These are phyloP conservation scores for Pogostemon cablin DNA, from an alignment of 257 asterid genomes.

Conservation along the genomic window DNA sequence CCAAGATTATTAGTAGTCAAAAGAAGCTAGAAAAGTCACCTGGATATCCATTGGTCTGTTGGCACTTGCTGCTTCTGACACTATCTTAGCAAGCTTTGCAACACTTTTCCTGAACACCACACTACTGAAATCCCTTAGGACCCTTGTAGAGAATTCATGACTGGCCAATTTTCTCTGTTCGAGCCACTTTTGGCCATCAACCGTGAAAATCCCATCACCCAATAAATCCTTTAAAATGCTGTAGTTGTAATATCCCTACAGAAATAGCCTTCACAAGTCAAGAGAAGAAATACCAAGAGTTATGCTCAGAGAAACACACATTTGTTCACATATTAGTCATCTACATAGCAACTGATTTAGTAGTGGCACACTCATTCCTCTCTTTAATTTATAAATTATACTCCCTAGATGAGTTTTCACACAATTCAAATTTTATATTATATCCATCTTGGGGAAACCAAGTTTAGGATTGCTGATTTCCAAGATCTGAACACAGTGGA, in stretches of 20 bases:
- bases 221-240: conserved; percentile 49
- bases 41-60: conserved; percentile 56
- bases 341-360: background rate
- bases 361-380: background rate
- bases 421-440: background rate
- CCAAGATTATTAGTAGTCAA: background rate
- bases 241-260: conserved; percentile 59
- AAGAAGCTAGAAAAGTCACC: conserved; percentile 39
- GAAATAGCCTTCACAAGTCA: background rate
- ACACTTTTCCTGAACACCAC: conserved; percentile 58
- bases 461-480: background rate
- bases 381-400: background rate
- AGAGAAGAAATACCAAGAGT: background rate
- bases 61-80: conserved; percentile 51
- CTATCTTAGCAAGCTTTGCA: conserved; percentile 47
- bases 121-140: conserved; percentile 66
- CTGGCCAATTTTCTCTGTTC: conserved; percentile 75
- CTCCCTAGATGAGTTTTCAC: background rate
- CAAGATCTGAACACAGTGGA: background rate
- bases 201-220: conserved; percentile 80
- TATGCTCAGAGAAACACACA: background rate
- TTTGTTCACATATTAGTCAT: background rate
- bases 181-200: conserved; percentile 82
- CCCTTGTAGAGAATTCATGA: conserved; percentile 71
- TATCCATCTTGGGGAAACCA: background rate